Conservation (phyloP, 2,329 filamentous ascomycete species). For the Chaetomiaceae sp. region DNA sequence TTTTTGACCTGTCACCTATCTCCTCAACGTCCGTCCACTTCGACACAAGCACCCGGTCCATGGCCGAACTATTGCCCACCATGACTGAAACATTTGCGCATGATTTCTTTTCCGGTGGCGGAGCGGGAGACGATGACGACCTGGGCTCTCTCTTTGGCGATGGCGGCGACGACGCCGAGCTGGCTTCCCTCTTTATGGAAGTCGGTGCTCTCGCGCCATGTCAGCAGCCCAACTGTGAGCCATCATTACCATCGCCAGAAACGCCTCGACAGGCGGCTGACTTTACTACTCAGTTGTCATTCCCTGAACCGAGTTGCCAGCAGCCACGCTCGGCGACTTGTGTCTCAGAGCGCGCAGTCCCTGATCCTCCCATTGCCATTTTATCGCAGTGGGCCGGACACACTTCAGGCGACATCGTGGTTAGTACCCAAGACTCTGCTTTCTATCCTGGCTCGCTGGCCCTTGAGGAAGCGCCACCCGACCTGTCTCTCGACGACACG, state of each 20-base stretch:
- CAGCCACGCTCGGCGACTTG: not conserved
- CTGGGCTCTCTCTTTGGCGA: slow-evolving; percentile 20
- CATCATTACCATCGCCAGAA: slow-evolving; percentile 1
- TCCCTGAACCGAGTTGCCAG: not conserved
- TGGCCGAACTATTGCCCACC: not conserved
- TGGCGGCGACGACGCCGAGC: slow-evolving; percentile 9
- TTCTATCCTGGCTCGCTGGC: not conserved
- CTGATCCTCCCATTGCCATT: slow-evolving; percentile 20
- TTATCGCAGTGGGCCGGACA: slow-evolving; percentile 21
- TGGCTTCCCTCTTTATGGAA: slow-evolving; percentile 16
- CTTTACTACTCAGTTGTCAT: slow-evolving; percentile 3
- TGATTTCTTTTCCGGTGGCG: not conserved
- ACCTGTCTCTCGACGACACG: slow-evolving; percentile 2
- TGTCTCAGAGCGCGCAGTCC: slow-evolving; percentile 18
- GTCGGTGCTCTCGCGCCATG: slow-evolving; percentile 2
- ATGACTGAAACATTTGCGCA: slow-evolving; percentile 1
- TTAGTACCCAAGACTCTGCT: slow-evolving; percentile 19
- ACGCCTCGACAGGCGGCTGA: slow-evolving; percentile 9
- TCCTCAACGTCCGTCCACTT: not conserved
- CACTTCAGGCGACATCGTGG: slow-evolving; percentile 23
- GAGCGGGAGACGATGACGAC: slow-evolving; percentile 10
- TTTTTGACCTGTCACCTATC: not conserved
- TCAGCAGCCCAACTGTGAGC: slow-evolving; percentile 9
- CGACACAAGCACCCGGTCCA: too few species aligned
- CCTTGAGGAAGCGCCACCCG: not conserved